These are phyloP conservation scores for Candida alai DNA, from an alignment of 805 yeast genomes.

Conservation along the genomic window DNA sequence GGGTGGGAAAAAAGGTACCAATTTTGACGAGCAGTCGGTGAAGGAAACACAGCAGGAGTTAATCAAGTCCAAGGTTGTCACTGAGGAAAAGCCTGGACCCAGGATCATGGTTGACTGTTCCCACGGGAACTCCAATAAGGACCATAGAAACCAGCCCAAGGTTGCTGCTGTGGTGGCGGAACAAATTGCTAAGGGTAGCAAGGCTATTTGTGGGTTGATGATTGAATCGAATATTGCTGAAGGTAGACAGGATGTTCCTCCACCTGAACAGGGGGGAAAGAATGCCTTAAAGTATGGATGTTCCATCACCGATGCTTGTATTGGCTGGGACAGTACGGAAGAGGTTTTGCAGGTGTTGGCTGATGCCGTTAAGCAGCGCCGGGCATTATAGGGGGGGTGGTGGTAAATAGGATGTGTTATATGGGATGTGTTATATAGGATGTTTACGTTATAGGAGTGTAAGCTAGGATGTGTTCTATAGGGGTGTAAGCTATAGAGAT, in stretches of 20 bases:
- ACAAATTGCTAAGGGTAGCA: slow-evolving; percentile 75
- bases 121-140: slow-evolving; percentile 91
- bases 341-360: slow-evolving; percentile 67
- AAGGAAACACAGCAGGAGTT: slow-evolving; percentile 60
- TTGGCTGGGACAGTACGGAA: slow-evolving; percentile 83
- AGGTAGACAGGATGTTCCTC: slow-evolving; percentile 90
- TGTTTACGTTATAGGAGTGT: too few relatives aligned
- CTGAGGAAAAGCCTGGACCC: slow-evolving; percentile 44
- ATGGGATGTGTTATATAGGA: too few relatives aligned
- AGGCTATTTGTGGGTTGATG: slow-evolving; percentile 87
- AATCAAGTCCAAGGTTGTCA: slow-evolving; percentile 45
- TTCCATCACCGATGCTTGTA: slow-evolving; percentile 97
- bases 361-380: slow-evolving; percentile 75
- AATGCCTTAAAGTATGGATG: slow-evolving; percentile 79
- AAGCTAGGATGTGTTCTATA: too few relatives aligned
- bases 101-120: slow-evolving; percentile 96
- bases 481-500: too few relatives aligned
- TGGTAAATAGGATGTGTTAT: too few relatives aligned
- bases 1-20: slow-evolving; percentile 94
- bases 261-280: slow-evolving; percentile 63
- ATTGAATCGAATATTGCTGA: slow-evolving; percentile 89
- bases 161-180: slow-evolving; percentile 76
- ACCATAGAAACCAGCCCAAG: slow-evolving; percentile 88
- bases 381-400: slow-evolving; percentile 41
- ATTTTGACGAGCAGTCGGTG: slow-evolving; percentile 76